Conservation (phyloP, 306 rosid genomes). For the Citrullus mucosospermus region DNA sequence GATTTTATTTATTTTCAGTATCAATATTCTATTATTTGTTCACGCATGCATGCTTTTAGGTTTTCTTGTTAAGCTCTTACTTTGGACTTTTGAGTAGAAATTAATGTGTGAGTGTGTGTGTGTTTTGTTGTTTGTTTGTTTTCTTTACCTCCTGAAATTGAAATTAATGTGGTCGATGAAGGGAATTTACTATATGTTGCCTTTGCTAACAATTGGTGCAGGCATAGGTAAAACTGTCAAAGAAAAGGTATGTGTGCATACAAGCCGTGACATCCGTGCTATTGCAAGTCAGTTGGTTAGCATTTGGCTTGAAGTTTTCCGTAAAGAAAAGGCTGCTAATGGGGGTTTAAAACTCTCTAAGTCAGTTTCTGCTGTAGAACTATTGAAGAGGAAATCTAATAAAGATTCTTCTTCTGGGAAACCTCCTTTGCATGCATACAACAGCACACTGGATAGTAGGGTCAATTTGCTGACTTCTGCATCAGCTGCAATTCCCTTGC, state of each 20-base stretch:
- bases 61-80: neutral
- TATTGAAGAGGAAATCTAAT: constrained; percentile 46
- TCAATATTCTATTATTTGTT: neutral
- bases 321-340: constrained; percentile 84
- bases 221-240: constrained; percentile 96
- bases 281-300: constrained; percentile 96
- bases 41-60: neutral
- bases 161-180: neutral
- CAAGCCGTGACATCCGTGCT: constrained; percentile 99
- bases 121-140: neutral
- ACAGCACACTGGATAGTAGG: constrained; percentile 42
- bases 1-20: neutral
- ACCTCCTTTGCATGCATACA: constrained; percentile 66
- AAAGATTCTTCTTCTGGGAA: constrained; percentile 65
- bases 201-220: constrained; percentile 26
- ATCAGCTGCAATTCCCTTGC: constrained; percentile 44
- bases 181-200: constrained; percentile 5
- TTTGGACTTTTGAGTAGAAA: neutral
- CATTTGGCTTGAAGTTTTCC: constrained; percentile 97
- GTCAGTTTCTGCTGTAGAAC: constrained; percentile 47
- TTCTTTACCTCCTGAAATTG: neutral
- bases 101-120: neutral
- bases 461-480: constrained; percentile 36
- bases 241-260: constrained; percentile 99
- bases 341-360: constrained; percentile 64